Evolutionary conservation across 768 basidiomycete genomes (phyloP).

Genomic region (Trametes elegans): DNA sequence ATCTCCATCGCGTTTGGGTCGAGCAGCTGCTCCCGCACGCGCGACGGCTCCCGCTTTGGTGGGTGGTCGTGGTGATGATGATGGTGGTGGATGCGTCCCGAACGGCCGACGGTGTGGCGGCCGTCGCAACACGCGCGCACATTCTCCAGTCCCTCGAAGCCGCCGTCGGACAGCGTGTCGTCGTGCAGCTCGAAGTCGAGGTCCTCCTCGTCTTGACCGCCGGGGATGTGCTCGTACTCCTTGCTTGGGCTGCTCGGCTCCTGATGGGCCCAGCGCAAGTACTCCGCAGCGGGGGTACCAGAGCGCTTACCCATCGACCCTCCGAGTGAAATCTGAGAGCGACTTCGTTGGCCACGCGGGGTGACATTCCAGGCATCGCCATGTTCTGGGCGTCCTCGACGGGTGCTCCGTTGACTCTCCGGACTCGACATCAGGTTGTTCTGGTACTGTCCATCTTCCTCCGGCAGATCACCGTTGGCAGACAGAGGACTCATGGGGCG

Average conservation of each 20-base stretch:
- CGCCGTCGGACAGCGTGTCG: slow-evolving; percentile 68
- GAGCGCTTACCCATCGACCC: slow-evolving; percentile 81
- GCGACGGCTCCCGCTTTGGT: slow-evolving; percentile 31
- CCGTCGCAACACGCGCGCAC: slow-evolving; percentile 92
- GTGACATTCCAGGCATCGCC: slow-evolving; percentile 73
- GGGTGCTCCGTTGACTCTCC: slow-evolving; percentile 68
- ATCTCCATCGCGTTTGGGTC: slow-evolving; percentile 47
- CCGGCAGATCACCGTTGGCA: slow-evolving; percentile 33
- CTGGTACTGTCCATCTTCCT: slow-evolving; percentile 51
- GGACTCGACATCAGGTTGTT: slow-evolving; percentile 55
- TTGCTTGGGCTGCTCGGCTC: slow-evolving; percentile 76
- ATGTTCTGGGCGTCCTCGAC: slow-evolving; percentile 48
- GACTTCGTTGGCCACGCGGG: slow-evolving; percentile 73
- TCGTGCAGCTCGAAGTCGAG: slow-evolving; percentile 85
- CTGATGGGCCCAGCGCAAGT: slow-evolving; percentile 73
- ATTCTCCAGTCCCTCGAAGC: slow-evolving; percentile 92
- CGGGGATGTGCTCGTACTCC: slow-evolving; percentile 41
- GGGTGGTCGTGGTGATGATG: slow-evolving; percentile 43
- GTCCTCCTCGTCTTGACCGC: slow-evolving; percentile 53
- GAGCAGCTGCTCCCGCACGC: slow-evolving; percentile 48
- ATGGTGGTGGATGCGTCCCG: slow-evolving; percentile 60
- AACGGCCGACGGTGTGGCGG: slow-evolving; percentile 76
- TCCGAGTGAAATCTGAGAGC: slow-evolving; percentile 71
- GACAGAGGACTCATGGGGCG: slow-evolving; percentile 31
- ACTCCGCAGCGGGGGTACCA: slow-evolving; percentile 91